Evolutionary conservation across 2,329 filamentous ascomycete genomes (phyloP), one percentile per base, ranked within the genome.

Genomic region (Cytospora piceae): DNA sequence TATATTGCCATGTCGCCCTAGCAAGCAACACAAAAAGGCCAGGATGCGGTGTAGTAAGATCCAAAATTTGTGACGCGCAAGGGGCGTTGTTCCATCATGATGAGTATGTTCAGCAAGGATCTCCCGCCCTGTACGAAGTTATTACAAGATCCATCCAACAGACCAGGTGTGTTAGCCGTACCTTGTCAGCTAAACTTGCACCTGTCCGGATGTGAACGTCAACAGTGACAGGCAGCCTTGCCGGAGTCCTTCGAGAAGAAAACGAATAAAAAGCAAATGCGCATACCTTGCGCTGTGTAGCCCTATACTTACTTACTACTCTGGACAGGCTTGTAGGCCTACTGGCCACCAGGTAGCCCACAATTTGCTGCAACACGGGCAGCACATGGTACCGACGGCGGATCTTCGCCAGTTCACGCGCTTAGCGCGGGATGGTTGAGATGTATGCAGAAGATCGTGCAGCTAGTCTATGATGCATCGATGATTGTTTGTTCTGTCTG

Each of bases 391-490:
- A 27, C 53, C 49, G 42, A 46, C 53, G 53, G 53, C 53, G 53
- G 61, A 57, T 53, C 53, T 39, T 53, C 27, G 56, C 61, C 61
- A 63, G 32, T 39, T 52, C 61, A 37, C 53, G 39, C 39, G 53
- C 61, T 57, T 63, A 37, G 61, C 53, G 53, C 61, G 52, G 37
- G 24, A 55, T 24, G 24, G 31, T 51, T 39, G 39, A 32, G 56
- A 8, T 62, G 37, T 56, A 24, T 62, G 60, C 51, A 49, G 11
- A 15, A 34, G 42, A 56, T 27, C 49, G 42, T 57, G 53, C 22
- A 53, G 61, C 61, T 39, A 24, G 42, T 56, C 57, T 56, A 42
- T 46, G 52, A 53, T 61, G 61, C 65, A 60, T 61, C 53, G 57
- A 64, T 61, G 51, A 61, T 53, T 54, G 57, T 49, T 58, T 57